Conservation (phyloP, 192 early-diverging fungal genomes). For the Funneliformis mosseae region DNA sequence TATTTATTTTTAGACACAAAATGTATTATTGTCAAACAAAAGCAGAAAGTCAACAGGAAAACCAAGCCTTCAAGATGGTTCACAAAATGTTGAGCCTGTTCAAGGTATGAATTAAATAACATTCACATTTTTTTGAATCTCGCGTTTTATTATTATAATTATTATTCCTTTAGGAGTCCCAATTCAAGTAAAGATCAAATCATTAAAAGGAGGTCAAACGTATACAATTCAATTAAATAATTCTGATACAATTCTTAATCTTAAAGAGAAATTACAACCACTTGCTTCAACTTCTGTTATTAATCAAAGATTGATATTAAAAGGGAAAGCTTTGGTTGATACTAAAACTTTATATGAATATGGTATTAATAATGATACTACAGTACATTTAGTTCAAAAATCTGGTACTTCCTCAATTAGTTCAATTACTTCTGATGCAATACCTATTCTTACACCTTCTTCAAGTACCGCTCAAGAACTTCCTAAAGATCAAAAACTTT, state of each 20-base stretch:
- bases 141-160: background rate
- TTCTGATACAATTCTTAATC: constrained; percentile 41
- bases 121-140: background rate
- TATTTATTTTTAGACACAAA: background rate
- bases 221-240: constrained; percentile 42
- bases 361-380: constrained; percentile 43
- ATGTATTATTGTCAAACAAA: background rate
- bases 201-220: constrained; percentile 44
- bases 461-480: background rate
- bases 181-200: constrained; percentile 48
- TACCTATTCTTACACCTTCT: background rate
- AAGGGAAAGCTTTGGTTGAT: constrained; percentile 61
- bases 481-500: constrained; percentile 5
- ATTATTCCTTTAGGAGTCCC: background rate
- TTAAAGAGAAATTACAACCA: constrained; percentile 43
- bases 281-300: constrained; percentile 38
- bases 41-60: constrained; percentile 7
- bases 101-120: background rate
- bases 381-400: constrained; percentile 55
- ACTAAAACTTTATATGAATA: constrained; percentile 56
- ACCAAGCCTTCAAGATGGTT: background rate
- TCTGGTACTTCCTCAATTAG: constrained; percentile 31
- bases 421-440: background rate
- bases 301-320: constrained; percentile 59
- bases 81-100: background rate